Conservation (phyloP, 2,329 filamentous ascomycete genomes). For the Stagonosporopsis vannaccii region DNA sequence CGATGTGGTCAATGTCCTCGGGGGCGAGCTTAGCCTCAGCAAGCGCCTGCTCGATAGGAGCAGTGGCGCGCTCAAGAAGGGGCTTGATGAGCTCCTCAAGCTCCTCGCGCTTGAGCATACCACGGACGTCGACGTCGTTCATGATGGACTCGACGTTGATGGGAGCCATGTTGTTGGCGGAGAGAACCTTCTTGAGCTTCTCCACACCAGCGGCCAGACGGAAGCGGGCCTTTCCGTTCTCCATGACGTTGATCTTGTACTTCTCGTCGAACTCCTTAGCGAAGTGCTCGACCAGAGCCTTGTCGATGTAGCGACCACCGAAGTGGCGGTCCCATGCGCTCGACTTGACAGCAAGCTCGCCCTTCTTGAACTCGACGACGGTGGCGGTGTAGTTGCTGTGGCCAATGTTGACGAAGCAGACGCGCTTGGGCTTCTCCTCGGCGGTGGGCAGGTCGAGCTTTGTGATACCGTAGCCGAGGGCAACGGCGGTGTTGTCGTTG, state of each 20-base stretch:
- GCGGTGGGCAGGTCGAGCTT: conserved; percentile 88
- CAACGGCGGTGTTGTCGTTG: conserved; percentile 97
- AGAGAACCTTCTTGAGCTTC: conserved; percentile 98
- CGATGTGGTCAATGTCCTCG: conserved; percentile 91
- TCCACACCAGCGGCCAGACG: conserved; percentile 89
- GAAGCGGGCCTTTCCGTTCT: conserved; percentile 86
- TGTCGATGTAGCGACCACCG: conserved; percentile 96
- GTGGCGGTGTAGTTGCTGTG: conserved; percentile 96
- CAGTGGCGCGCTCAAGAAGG: conserved; percentile 74
- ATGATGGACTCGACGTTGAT: conserved; percentile 98
- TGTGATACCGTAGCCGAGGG: conserved; percentile 96
- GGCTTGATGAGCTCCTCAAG: conserved; percentile 90
- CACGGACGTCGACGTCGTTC: conserved; percentile 92
- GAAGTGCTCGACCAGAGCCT: conserved; percentile 92
- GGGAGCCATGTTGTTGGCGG: conserved; percentile 89
- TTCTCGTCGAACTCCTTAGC: conserved; percentile 96
- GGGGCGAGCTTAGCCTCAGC: conserved; percentile 89
- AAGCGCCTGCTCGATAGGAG: conserved; percentile 87
- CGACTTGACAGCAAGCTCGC: conserved; percentile 90
- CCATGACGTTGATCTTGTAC: conserved; percentile 94
- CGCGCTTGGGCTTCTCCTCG: conserved; percentile 91
- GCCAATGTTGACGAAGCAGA: conserved; percentile 92
- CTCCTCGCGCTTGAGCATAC: conserved; percentile 91
- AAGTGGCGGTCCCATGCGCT: conserved; percentile 96
- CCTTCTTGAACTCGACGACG: conserved; percentile 96